phyloP scores from a whole-genome alignment of 2,329 filamentous ascomycete genomes.

The Fusarium sp. region DNA sequence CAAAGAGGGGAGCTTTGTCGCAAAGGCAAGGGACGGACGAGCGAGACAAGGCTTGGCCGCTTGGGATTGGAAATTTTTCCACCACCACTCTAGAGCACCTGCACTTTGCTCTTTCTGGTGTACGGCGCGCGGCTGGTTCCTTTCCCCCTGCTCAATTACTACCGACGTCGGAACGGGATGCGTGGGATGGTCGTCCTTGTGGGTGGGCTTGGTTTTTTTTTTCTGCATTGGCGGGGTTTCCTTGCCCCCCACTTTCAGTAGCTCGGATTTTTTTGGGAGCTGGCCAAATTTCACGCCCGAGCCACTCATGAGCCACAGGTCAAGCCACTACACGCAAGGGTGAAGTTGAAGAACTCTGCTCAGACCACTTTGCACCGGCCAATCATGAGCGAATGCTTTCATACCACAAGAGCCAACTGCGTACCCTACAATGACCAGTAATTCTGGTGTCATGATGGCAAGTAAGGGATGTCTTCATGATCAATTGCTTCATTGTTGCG shows the following conservation, averaged over 20 bases:
- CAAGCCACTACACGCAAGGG: slow-evolving; percentile 6
- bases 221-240: slow-evolving; percentile 4
- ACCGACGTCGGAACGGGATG: slow-evolving; percentile 41
- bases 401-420: neutral
- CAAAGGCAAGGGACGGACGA: slow-evolving; percentile 8
- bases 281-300: neutral
- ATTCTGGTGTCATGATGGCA: neutral
- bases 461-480: neutral
- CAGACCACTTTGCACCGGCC: neutral
- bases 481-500: neutral
- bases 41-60: slow-evolving; percentile 11
- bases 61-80: slow-evolving; percentile 41
- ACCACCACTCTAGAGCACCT: slow-evolving; percentile 28
- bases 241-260: neutral
- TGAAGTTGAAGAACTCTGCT: neutral
- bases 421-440: neutral
- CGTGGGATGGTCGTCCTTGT: slow-evolving; percentile 14
- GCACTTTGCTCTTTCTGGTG: slow-evolving; percentile 35
- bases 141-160: slow-evolving; percentile 34
- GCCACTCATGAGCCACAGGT: slow-evolving; percentile 9
- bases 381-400: neutral
- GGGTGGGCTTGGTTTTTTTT: slow-evolving; percentile 19
- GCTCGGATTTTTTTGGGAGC: neutral
- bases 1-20: slow-evolving; percentile 30
- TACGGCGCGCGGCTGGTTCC: slow-evolving; percentile 15